phyloP scores from a whole-genome alignment of 257 asterid genomes.

The Plantago major region DNA sequence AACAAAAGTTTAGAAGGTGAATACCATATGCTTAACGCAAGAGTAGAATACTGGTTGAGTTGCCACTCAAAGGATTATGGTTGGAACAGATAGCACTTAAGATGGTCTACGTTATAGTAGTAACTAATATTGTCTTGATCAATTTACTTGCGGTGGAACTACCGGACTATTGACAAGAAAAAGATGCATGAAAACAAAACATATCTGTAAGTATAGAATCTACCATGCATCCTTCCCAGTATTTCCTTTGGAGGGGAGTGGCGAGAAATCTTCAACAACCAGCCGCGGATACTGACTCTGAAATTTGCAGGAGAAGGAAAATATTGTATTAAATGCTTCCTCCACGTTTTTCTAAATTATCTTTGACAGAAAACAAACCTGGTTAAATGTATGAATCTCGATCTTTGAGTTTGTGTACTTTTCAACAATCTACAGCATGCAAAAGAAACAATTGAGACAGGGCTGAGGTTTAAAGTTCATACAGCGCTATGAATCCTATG shows the following conservation, averaged over 20 bases:
- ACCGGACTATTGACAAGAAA: slow-evolving; percentile 7
- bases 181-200: slow-evolving; percentile 1
- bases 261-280: slow-evolving; percentile 80
- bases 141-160: background rate
- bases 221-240: slow-evolving; percentile 95
- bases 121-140: slow-evolving; percentile 1
- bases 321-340: slow-evolving; percentile 8
- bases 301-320: slow-evolving; percentile 21
- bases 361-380: slow-evolving; percentile 39
- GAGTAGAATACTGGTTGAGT: slow-evolving; percentile 14
- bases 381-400: slow-evolving; percentile 91
- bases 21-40: background rate
- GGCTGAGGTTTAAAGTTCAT: background rate
- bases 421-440: slow-evolving; percentile 65
- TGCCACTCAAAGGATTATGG: background rate
- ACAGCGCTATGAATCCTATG: background rate
- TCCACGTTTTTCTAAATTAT: background rate
- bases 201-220: background rate
- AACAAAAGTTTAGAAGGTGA: background rate
- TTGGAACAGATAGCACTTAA: background rate
- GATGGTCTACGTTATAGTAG: no score
- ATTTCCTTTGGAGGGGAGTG: slow-evolving; percentile 83
- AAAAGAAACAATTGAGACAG: slow-evolving; percentile 24
- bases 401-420: slow-evolving; percentile 69
- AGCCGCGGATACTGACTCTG: slow-evolving; percentile 99